Evolutionary conservation across 2,329 filamentous ascomycete species (phyloP).

Genomic region (Colletotrichum simmondsii): DNA sequence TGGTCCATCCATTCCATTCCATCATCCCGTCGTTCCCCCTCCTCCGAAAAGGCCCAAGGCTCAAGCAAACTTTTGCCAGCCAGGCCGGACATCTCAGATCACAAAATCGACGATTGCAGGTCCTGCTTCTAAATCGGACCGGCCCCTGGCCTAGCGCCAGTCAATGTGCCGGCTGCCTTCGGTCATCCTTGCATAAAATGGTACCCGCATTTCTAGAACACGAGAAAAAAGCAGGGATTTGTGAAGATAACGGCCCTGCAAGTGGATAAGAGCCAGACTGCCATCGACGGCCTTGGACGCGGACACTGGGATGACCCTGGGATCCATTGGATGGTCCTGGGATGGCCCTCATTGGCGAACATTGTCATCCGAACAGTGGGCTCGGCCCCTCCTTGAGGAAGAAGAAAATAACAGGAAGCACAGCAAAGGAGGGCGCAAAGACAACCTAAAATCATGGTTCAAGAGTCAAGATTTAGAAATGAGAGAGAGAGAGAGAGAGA

Average conservation of each 20-base stretch:
- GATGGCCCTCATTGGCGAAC: slow-evolving; percentile 11
- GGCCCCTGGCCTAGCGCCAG: slow-evolving; percentile 28
- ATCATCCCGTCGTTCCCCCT: neutral
- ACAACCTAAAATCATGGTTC: too few relatives aligned
- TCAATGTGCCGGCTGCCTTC: slow-evolving; percentile 27
- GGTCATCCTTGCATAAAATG: neutral
- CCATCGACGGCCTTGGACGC: slow-evolving; percentile 9
- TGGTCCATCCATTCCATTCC: neutral
- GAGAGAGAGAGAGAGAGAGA: neutral
- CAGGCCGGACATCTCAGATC: slow-evolving; percentile 20
- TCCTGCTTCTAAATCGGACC: slow-evolving; percentile 33
- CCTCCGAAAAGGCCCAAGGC: neutral
- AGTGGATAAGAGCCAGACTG: slow-evolving; percentile 13
- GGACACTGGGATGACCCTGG: neutral
- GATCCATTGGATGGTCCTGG: neutral
- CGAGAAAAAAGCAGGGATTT: slow-evolving; percentile 31
- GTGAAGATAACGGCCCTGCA: slow-evolving; percentile 26
- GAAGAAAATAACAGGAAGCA: neutral
- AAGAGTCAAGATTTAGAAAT: neutral
- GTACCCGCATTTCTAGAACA: slow-evolving; percentile 31
- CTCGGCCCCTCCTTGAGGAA: neutral
- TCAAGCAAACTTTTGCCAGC: slow-evolving; percentile 5
- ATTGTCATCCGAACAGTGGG: slow-evolving; percentile 9
- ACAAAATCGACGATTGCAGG: slow-evolving; percentile 28
- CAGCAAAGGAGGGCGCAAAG: neutral